These are phyloP conservation scores for Primulina huaijiensis DNA, from an alignment of 257 asterid species.

Conservation along the genomic window DNA sequence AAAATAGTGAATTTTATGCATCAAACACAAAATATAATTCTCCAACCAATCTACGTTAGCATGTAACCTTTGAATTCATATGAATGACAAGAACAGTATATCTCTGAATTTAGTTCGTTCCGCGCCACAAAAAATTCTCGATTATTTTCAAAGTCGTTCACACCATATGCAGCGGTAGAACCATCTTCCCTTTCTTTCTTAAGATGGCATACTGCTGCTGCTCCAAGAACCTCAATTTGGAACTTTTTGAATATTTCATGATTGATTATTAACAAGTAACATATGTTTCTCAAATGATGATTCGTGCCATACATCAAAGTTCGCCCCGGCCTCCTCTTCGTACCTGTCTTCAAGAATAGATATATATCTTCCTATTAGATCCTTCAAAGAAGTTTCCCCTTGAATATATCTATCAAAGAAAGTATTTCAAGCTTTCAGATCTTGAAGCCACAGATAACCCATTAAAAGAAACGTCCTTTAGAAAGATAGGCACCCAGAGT, in stretches of 20 bases:
- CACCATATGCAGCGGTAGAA: slow-evolving; percentile 42
- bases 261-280: slow-evolving; percentile 51
- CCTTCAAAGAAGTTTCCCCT: slow-evolving; percentile 60
- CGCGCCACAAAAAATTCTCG: slow-evolving; percentile 71
- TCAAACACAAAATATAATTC: no score
- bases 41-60: no score
- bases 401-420: slow-evolving; percentile 67
- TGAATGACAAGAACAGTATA: slow-evolving; percentile 67
- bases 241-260: slow-evolving; percentile 82
- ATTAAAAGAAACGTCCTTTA: slow-evolving; percentile 67
- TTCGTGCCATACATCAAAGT: slow-evolving; percentile 94
- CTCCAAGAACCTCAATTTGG: slow-evolving; percentile 86
- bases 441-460: slow-evolving; percentile 66
- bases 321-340: slow-evolving; percentile 89
- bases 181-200: slow-evolving; percentile 70
- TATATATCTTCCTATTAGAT: slow-evolving; percentile 55
- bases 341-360: slow-evolving; percentile 65
- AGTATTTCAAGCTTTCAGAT: slow-evolving; percentile 61
- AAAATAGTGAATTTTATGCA: no score
- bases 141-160: slow-evolving; percentile 66
- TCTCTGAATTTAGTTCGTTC: slow-evolving; percentile 51
- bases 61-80: slow-evolving; percentile 69
- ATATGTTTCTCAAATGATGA: slow-evolving; percentile 92
- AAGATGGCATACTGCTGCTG: slow-evolving; percentile 81
- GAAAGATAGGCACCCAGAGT: slow-evolving; percentile 75